Base-by-base conservation (phyloP, 768 basidiomycete species). In the Suillus brevipes region DNA sequence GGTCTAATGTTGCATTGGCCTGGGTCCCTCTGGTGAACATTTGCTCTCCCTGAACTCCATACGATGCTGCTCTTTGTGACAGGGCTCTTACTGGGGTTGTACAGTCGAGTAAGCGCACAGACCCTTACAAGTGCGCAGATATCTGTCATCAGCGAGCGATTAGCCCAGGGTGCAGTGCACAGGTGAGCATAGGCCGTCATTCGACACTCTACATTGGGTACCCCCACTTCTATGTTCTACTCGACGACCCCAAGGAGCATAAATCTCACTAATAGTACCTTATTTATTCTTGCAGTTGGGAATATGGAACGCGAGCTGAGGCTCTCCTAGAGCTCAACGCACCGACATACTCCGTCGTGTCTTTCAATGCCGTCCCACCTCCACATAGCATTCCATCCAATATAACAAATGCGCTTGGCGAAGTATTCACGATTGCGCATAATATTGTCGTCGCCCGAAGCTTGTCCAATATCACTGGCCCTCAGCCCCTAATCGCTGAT, bases 401-500 rank as follows among this genome's bases (percentile, higher is more conserved):
- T 7, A 13, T 67, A 43, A 73, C 74, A 3, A 67, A 75, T 13
- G 75, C 77, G 2, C 76, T 92, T 50, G 73, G 74, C 12, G 84
- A 87, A 2, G 85, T 92, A 37, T 83, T 89, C 65, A 68, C 79
- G 37, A 89, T 91, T 38, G 83, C 86, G 0, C 74, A 75, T 1
- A 69, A 74, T 31, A 78, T 86, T 25, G 84, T 92, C n/a, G 67
- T 75, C 4, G 79, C 80, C 62, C 84, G 85, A 40, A 70, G 82
- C 13, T 49, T 61, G 7, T 77, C 82, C 7, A 85, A 81, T 37
- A 69, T 78, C 16, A 73, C 76, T 3, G 85, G 83, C 18, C 85
- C 89, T 2, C 86, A 87, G 68, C 84, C 89, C 0, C 78, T 94
- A 20, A 69, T 77, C 4, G 82, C 84, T 50, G 85, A 88, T 37